Conservation (phyloP, 2,329 filamentous ascomycete genomes). For the Diplodia scrobiculata region DNA sequence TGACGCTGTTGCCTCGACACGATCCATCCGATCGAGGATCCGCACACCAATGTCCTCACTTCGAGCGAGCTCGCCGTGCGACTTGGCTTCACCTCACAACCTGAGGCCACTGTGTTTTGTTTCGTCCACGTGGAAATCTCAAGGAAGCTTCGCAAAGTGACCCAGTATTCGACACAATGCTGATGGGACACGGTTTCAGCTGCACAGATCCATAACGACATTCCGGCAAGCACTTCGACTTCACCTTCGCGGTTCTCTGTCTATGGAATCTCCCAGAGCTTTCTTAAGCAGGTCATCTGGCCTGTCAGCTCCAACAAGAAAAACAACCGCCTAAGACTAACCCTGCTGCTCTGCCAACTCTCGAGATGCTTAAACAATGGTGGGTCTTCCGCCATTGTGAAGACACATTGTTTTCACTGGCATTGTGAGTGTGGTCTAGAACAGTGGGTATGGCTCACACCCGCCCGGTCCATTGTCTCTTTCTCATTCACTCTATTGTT, state of each 20-base stretch:
- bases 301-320: background rate
- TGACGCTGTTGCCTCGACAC: background rate
- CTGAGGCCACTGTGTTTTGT: no score
- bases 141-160: no score
- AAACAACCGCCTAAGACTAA: background rate
- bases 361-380: background rate
- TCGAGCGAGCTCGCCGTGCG: no score
- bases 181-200: no score
- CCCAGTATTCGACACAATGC: no score
- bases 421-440: constrained; percentile 1
- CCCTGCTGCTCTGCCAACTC: no score
- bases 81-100: no score
- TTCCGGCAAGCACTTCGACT: background rate
- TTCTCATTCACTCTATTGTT: background rate
- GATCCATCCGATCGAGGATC: background rate
- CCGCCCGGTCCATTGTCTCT: background rate
- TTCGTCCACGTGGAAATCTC: no score
- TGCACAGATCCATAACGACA: no score
- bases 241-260: background rate
- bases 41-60: no score
- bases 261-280: background rate
- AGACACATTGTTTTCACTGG: background rate
- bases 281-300: background rate
- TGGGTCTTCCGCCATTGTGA: background rate
- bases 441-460: constrained; percentile 1